A percentile compares a stretch with the other conserved stretches of the same genome.
These are phyloP conservation scores for Asterophora parasitica DNA, from an alignment of 768 basidiomycete species.

Conservation along the genomic window DNA sequence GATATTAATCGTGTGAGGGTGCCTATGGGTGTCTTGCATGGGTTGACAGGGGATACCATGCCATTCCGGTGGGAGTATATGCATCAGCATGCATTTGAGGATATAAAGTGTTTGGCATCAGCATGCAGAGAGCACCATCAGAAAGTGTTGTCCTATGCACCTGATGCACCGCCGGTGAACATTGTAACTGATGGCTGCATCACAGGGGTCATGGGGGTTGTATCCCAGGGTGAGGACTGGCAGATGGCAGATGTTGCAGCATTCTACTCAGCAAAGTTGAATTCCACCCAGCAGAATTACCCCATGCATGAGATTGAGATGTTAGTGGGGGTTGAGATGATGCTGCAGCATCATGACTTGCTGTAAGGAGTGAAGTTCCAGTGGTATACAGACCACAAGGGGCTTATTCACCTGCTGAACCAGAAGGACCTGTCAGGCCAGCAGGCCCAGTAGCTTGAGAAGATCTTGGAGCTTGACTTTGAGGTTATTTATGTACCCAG, in stretches of 20 bases:
- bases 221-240: neutral
- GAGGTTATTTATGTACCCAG: slow-evolving; percentile 13
- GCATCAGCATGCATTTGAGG: slow-evolving; percentile 3
- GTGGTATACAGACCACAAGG: slow-evolving; percentile 1
- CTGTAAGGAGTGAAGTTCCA: neutral
- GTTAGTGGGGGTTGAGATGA: slow-evolving; percentile 1
- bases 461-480: slow-evolving; percentile 13
- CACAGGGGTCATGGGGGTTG: neutral
- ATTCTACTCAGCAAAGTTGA: slow-evolving; percentile 1
- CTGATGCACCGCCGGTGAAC: neutral
- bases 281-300: slow-evolving; percentile 1
- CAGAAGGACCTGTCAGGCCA: slow-evolving; percentile 1
- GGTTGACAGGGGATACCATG: slow-evolving; percentile 3
- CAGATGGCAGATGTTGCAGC: neutral
- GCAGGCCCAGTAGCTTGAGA: slow-evolving; percentile 2
- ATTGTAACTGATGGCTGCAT: neutral
- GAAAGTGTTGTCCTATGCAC: neutral
- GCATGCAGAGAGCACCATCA: slow-evolving; percentile 8
- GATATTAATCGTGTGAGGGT: slow-evolving; percentile 18
- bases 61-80: slow-evolving; percentile 12
- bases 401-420: slow-evolving; percentile 1
- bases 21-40: slow-evolving; percentile 22
- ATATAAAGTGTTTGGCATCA: slow-evolving; percentile 18
- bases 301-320: neutral
- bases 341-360: neutral